Conservation (phyloP, 176 grass and related monocot species). For the Urochloa ruziziensis region DNA sequence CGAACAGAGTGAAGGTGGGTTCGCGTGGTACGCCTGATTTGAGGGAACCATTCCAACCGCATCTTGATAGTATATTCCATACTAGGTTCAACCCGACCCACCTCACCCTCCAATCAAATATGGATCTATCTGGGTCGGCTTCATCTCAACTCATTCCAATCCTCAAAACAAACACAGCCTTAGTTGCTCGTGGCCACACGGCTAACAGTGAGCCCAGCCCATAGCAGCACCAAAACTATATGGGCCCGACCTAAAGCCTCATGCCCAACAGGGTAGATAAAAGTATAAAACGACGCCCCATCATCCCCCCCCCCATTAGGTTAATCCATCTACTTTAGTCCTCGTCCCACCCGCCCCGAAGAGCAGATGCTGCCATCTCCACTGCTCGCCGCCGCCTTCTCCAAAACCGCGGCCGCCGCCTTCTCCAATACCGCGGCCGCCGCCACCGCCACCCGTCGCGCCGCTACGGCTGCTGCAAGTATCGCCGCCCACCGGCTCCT, state of each 20-base stretch:
- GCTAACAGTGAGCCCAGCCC: not conserved
- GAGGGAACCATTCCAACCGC: too few species aligned
- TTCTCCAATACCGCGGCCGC: constrained; percentile 36
- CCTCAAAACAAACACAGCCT: too few species aligned
- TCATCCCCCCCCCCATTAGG: not conserved
- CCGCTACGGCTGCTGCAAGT: constrained; percentile 38
- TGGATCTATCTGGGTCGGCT: too few species aligned
- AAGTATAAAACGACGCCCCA: not conserved
- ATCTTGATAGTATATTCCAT: too few species aligned
- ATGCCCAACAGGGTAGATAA: not conserved
- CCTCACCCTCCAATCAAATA: too few species aligned
- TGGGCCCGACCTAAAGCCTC: not conserved
- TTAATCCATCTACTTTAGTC: not conserved
- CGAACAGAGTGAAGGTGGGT: too few species aligned
- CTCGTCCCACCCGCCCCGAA: not conserved
- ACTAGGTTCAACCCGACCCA: too few species aligned
- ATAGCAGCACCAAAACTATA: not conserved
- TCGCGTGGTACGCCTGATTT: too few species aligned
- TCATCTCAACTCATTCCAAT: too few species aligned
- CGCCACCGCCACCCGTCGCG: constrained; percentile 36
- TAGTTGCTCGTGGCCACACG: too few species aligned
- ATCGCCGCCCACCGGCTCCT: constrained; percentile 21
- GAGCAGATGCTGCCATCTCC: constrained; percentile 41
- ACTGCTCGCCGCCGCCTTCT: constrained; percentile 41
- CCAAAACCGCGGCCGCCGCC: constrained; percentile 34